A percentile compares a stretch with the other conserved stretches of the same genome.
phyloP scores from a whole-genome alignment of 2,329 filamentous ascomycete genomes.

The Cercospora janseana region DNA sequence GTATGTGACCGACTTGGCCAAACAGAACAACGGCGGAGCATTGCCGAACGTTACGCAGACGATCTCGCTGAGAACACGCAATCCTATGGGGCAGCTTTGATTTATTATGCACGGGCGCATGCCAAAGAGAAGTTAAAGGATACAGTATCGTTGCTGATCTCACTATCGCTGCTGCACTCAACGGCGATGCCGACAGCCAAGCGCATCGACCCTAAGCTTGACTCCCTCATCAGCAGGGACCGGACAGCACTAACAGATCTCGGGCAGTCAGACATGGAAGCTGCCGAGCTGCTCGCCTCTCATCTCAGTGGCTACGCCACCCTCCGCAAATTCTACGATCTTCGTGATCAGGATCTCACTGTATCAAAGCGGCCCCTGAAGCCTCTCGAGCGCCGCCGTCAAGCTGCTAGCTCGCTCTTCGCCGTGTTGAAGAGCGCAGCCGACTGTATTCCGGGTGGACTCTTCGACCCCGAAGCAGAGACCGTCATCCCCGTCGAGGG shows the following conservation, averaged over 20 bases:
- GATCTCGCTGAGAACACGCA: slow-evolving; percentile 66
- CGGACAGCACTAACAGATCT: slow-evolving; percentile 69
- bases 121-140: slow-evolving; percentile 74
- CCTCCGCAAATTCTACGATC: slow-evolving; percentile 81
- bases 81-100: slow-evolving; percentile 75
- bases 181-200: slow-evolving; percentile 69
- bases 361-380: slow-evolving; percentile 42
- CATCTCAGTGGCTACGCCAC: slow-evolving; percentile 91
- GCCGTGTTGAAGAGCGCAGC: slow-evolving; percentile 83
- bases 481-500: slow-evolving; percentile 87
- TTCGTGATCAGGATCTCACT: slow-evolving; percentile 66
- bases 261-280: slow-evolving; percentile 72
- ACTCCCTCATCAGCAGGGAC: slow-evolving; percentile 67
- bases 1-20: slow-evolving; percentile 77
- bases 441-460: slow-evolving; percentile 85
- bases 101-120: slow-evolving; percentile 88
- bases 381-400: slow-evolving; percentile 62
- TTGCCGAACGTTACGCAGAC: slow-evolving; percentile 85
- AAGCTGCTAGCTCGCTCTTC: slow-evolving; percentile 70
- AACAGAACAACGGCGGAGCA: slow-evolving; percentile 72
- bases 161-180: slow-evolving; percentile 82
- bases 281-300: slow-evolving; percentile 77
- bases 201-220: slow-evolving; percentile 72
- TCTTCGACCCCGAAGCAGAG: slow-evolving; percentile 78
- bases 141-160: slow-evolving; percentile 81